Base-by-base conservation (phyloP, 73 alveolate genomes). In the Paramecium tetraurelia region DNA sequence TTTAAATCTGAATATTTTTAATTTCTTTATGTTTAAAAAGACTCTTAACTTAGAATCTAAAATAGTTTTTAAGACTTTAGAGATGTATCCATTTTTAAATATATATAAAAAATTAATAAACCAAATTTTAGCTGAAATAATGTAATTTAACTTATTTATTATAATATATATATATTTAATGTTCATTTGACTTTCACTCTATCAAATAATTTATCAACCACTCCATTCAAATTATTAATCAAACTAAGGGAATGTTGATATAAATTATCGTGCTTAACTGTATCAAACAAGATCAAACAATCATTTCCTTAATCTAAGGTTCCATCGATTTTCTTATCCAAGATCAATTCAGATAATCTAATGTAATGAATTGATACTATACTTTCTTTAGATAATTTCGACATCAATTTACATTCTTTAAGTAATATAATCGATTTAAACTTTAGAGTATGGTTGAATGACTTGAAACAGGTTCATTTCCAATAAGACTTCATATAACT, bases 251-350 rank as follows among this genome's bases (percentile, higher is more conserved):
- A 77, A 72, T 89, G 71, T 75, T 89, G 50, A 83, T 89, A 89
- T 71, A 89, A 44, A 71, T 89, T 83, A 71, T 89, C 94, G 43
- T 58, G 71, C 46, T 89, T 71, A 44, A 89, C 36, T 11, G 70
- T 83, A 27, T 97, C 99, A 95, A 96, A 97, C 86, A 97, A 84
- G 43, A 96, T 95, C 92, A 97, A 92, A 85, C 99, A 95, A 35
- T 97, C 98, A 68, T 95, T 96, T 35, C 99, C 99, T 92, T 97
- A 97, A 89, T 97, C 99, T 38, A 97, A 86, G 24, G 98, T 97
- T 3, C 99, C 99, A 85, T 94, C 98, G 16, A 97, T 97, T 94
- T 97, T 97, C 90, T 95, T 93, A 92, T 97, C 99, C 12, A 97
- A 86, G 76, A 97, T 97, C 97, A 97, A 96, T 72, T 96, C 99